phyloP scores from a whole-genome alignment of 1,284 basidiomycete genomes.

The Ganoderma lingzhi region DNA sequence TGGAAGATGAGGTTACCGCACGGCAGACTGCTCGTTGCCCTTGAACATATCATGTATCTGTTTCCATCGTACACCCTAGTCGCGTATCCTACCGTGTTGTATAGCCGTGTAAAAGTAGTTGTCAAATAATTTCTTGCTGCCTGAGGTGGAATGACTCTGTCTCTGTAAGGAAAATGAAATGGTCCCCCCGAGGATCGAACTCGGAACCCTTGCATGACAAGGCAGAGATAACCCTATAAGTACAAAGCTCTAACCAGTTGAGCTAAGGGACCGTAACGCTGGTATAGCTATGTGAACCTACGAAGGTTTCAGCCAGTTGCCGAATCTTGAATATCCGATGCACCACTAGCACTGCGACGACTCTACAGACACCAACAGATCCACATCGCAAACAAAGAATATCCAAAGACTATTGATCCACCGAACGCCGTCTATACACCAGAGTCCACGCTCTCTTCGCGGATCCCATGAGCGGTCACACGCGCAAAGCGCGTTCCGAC shows the following conservation, averaged over 20 bases:
- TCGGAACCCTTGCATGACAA: conserved; percentile 55
- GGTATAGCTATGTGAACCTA: neutral
- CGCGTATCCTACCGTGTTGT: conserved; percentile 5
- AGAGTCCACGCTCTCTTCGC: conserved; percentile 48
- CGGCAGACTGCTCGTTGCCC: neutral
- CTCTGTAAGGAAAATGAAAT: conserved; percentile 36
- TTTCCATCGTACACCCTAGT: neutral
- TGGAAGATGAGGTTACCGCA: neutral
- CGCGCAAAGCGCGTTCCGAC: conserved; percentile 77
- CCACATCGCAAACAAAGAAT: neutral
- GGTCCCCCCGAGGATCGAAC: conserved; percentile 59
- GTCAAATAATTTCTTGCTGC: neutral
- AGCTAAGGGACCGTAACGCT: conserved; percentile 50
- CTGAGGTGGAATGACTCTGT: neutral
- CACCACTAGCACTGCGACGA: neutral
- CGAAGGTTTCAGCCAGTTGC: neutral
- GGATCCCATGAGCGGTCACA: conserved; percentile 54
- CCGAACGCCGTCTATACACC: conserved; percentile 24
- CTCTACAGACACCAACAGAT: neutral
- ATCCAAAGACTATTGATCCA: neutral
- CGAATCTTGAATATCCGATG: neutral
- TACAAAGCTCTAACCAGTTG: conserved; percentile 59
- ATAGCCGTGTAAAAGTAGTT: neutral
- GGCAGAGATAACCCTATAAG: conserved; percentile 51
- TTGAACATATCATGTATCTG: neutral